Base-by-base conservation (phyloP, 2,329 filamentous ascomycete genomes). In the Xylaria arbuscula region DNA sequence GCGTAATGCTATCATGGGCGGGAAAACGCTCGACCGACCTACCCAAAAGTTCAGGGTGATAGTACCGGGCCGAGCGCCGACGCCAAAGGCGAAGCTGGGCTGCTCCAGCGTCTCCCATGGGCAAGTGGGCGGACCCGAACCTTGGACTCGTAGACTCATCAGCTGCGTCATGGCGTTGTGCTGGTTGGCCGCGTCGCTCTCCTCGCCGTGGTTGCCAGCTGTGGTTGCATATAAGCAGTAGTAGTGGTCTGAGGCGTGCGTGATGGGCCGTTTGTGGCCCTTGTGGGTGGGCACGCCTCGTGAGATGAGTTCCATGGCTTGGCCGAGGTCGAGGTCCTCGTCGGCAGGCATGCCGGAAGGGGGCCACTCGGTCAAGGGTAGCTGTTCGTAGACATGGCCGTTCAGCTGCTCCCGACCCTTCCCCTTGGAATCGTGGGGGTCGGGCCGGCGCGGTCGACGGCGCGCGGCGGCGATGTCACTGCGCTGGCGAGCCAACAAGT, bases 101-200 rank as follows among this genome's bases (percentile, higher is more conserved):
- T 93, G 90, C 76, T 94, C 92, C 32, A 93, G 82, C 1, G 91
- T 90, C 70, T 91, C 87, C 91, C 89, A 93, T 1, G 89, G 90
- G 67, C 82, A 77, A 2, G 77, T 76, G 53, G 86, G 81, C 17
- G 73, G 72, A 3, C 73, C 72, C 3, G 75, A 74, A 24, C 83
- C 82, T 65, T 83, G 80, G 15, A 86, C 80, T 32, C 83, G 81
- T 75, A 89, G 78, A 1, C 86, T 88, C 83, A 87, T 88, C 73
- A 89, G 83, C 78, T 88, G 84, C 9, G 81, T 84, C 87, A 89
- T 89, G 58, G 83, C 78, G 71, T 87, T 83, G 76, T 88, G 85
- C 32, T 83, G 77, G 72, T 86, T 83, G 17, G 81, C 84, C 8
- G 78, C 79, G 68, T 89, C 87, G 3, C 66, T 74, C 4, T 74